Percentiles rank a stretch among this genome's conserved stretches.
Evolutionary conservation across 352 stramenopile species (phyloP).

Genomic region (Pythium chondricola): DNA sequence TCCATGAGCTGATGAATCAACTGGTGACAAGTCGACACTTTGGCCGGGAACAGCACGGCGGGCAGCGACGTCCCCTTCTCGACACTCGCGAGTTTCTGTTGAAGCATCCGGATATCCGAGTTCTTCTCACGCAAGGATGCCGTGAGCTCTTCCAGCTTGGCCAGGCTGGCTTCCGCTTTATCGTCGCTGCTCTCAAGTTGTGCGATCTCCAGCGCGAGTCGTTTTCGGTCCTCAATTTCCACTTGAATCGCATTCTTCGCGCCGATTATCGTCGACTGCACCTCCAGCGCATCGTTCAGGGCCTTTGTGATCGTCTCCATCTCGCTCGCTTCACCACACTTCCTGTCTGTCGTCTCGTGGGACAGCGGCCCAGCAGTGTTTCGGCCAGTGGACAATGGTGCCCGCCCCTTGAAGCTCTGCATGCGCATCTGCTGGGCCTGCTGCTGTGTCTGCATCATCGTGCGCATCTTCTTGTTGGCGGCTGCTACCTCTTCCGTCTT

Average conservation of each 20-base stretch:
- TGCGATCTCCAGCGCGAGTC: conserved; percentile 37
- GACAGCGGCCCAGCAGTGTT: neutral
- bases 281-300: conserved; percentile 31
- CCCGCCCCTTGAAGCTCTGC: conserved; percentile 18
- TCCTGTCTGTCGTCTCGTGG: conserved; percentile 3
- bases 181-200: conserved; percentile 8
- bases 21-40: conserved; percentile 35
- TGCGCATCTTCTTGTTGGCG: conserved; percentile 39
- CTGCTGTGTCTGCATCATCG: conserved; percentile 24
- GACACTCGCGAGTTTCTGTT: conserved; percentile 51
- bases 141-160: conserved; percentile 28
- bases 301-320: conserved; percentile 27
- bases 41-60: conserved; percentile 32
- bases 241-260: conserved; percentile 44
- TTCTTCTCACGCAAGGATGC: conserved; percentile 40
- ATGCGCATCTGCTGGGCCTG: conserved; percentile 19
- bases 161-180: neutral
- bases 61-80: conserved; percentile 43
- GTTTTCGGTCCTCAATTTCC: conserved; percentile 49
- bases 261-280: conserved; percentile 39
- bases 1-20: conserved; percentile 49
- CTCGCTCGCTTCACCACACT: conserved; percentile 7
- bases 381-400: neutral
- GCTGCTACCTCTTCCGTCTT: conserved; percentile 45
- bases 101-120: conserved; percentile 45